Evolutionary conservation across 208 protist species (phyloP).

Genomic region (Tritrichomonas foetus): DNA sequence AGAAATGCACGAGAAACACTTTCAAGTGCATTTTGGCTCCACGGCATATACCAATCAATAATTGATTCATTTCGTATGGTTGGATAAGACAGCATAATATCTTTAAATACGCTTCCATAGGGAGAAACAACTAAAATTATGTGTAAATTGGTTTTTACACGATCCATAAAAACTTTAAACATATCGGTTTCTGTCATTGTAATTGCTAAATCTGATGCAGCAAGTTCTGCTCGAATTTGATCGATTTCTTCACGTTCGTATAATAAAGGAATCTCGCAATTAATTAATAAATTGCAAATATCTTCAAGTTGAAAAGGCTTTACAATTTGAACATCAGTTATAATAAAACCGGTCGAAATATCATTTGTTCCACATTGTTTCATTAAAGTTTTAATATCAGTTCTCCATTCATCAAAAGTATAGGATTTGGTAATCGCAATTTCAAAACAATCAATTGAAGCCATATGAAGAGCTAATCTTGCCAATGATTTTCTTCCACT

Average conservation of each 20-base stretch:
- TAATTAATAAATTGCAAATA: slow-evolving; percentile 93
- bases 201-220: slow-evolving; percentile 67
- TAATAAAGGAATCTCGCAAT: slow-evolving; percentile 88
- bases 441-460: slow-evolving; percentile 51
- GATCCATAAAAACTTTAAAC: slow-evolving; percentile 77
- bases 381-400: slow-evolving; percentile 58
- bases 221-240: slow-evolving; percentile 50
- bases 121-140: slow-evolving; percentile 86
- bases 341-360: slow-evolving; percentile 80
- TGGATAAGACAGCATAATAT: slow-evolving; percentile 84
- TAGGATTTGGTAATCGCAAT: slow-evolving; percentile 56
- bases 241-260: slow-evolving; percentile 66
- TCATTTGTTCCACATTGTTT: slow-evolving; percentile 69
- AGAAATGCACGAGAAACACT: slow-evolving; percentile 65
- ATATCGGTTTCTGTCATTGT: slow-evolving; percentile 60
- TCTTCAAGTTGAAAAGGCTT: slow-evolving; percentile 86
- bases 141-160: slow-evolving; percentile 83
- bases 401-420: slow-evolving; percentile 66
- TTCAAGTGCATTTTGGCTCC: slow-evolving; percentile 79
- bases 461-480: slow-evolving; percentile 78
- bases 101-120: slow-evolving; percentile 79
- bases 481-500: slow-evolving; percentile 86
- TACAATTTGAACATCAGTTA: slow-evolving; percentile 86
- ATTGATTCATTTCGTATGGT: slow-evolving; percentile 91
- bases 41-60: slow-evolving; percentile 92